Percentiles rank a stretch among this genome's conserved stretches.
Conservation (phyloP, 2,329 filamentous ascomycete genomes). For the Talaromyces sp. region DNA sequence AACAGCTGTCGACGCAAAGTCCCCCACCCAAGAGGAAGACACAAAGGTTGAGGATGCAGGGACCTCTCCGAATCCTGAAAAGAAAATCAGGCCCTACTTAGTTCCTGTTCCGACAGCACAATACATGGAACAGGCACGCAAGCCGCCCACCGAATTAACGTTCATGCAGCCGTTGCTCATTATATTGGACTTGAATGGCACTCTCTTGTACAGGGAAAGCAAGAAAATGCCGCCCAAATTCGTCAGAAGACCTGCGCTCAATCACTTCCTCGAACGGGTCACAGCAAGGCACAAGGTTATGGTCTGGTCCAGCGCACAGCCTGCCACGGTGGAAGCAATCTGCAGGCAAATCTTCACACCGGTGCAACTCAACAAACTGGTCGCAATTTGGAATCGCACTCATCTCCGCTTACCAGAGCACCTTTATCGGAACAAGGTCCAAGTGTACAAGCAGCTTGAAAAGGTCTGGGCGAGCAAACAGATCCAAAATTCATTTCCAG, state of each 20-base stretch:
- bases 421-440: slow-evolving; percentile 66
- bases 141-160: slow-evolving; percentile 36
- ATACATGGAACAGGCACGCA: slow-evolving; percentile 56
- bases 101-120: slow-evolving; percentile 54
- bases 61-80: not conserved
- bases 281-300: slow-evolving; percentile 71
- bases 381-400: slow-evolving; percentile 74
- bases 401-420: slow-evolving; percentile 58
- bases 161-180: slow-evolving; percentile 64
- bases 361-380: slow-evolving; percentile 49
- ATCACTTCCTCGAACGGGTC: slow-evolving; percentile 66
- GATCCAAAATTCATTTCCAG: slow-evolving; percentile 40
- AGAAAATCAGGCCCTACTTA: slow-evolving; percentile 20
- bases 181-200: slow-evolving; percentile 90
- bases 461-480: slow-evolving; percentile 58
- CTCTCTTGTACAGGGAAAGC: slow-evolving; percentile 67
- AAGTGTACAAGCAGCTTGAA: slow-evolving; percentile 83
- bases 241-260: slow-evolving; percentile 61
- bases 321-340: slow-evolving; percentile 62
- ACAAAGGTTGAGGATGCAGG: not conserved
- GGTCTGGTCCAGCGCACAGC: slow-evolving; percentile 83
- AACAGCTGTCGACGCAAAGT: not conserved
- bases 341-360: slow-evolving; percentile 53
- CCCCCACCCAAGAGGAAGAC: not conserved
- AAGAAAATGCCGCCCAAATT: slow-evolving; percentile 49